Conservation (phyloP, 805 yeast species). For the Zygotorulaspora chibaensis region DNA sequence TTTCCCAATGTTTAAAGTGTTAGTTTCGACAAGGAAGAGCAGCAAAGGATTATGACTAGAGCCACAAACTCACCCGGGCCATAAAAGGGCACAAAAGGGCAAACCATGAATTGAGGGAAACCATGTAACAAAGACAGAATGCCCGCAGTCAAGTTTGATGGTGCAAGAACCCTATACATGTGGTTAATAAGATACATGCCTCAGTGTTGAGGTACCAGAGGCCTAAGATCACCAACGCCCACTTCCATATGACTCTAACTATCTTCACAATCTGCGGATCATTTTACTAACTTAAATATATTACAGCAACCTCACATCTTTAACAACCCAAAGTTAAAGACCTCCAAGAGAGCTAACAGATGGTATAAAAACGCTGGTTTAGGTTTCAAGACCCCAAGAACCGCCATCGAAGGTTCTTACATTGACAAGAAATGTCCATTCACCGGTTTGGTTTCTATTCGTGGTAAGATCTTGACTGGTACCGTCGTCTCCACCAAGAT, state of each 20-base stretch:
- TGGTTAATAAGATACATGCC: neutral
- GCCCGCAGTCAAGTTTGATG: too few species aligned
- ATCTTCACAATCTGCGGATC: neutral
- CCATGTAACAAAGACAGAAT: too few species aligned
- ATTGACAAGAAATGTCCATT: conserved; percentile 99
- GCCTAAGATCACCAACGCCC: neutral
- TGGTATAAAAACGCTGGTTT: conserved; percentile 99
- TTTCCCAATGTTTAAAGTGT: neutral
- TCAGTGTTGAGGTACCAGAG: neutral
- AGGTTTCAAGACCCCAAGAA: conserved; percentile 99
- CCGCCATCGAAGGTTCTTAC: conserved; percentile 98
- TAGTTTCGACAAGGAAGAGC: neutral
- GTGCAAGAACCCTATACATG: too few species aligned
- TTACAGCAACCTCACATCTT: conserved; percentile 98
- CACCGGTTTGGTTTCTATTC: conserved; percentile 93
- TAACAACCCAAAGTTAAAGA: conserved; percentile 99
- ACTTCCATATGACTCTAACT: too few species aligned
- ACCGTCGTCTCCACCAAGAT: conserved; percentile 99
- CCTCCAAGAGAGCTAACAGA: conserved; percentile 98
- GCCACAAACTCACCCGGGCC: neutral
- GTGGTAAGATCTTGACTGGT: conserved; percentile 99
- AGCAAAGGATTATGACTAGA: neutral
- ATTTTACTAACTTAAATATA: conserved; percentile 37
- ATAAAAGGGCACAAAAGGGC: neutral
- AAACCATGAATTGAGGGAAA: neutral